Percentiles rank a stretch among this genome's conserved stretches.
These are phyloP conservation scores for Vickermania spadyakhi DNA, from an alignment of 208 protist genomes.

Conservation along the genomic window DNA sequence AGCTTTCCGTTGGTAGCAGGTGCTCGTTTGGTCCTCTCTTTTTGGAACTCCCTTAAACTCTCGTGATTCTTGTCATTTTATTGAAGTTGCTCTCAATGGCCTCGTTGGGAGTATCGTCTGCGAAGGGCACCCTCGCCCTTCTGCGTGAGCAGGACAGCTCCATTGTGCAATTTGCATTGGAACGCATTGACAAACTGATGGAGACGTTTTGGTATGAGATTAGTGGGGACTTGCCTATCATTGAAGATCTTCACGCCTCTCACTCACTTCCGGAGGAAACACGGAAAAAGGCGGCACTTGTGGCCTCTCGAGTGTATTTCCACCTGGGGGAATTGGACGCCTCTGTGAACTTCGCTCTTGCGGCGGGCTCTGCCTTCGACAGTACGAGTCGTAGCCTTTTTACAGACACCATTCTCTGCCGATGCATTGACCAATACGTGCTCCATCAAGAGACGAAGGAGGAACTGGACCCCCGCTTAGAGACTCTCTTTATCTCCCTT, in stretches of 20 bases:
- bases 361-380: slow-evolving; percentile 93
- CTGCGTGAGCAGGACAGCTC: slow-evolving; percentile 57
- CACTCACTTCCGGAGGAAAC: slow-evolving; percentile 40
- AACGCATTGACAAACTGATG: slow-evolving; percentile 60
- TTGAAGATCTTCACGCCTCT: slow-evolving; percentile 79
- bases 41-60: no score
- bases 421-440: slow-evolving; percentile 94
- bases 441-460: slow-evolving; percentile 48
- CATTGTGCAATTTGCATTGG: slow-evolving; percentile 70
- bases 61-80: no score
- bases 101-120: slow-evolving; percentile 38
- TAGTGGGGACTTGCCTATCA: slow-evolving; percentile 55
- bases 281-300: slow-evolving; percentile 79
- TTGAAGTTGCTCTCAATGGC: no score
- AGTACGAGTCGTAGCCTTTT: slow-evolving; percentile 66
- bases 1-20: no score
- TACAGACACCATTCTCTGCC: slow-evolving; percentile 87
- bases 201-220: slow-evolving; percentile 89
- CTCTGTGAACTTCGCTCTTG: slow-evolving; percentile 93
- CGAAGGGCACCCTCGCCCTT: slow-evolving; percentile 76
- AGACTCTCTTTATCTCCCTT: slow-evolving; percentile 68
- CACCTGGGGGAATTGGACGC: slow-evolving; percentile 95
- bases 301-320: slow-evolving; percentile 97
- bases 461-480: slow-evolving; percentile 65
- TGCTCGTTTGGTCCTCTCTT: no score